phyloP scores from a whole-genome alignment of 140 eudicot genomes.

The Stevia rebaudiana region DNA sequence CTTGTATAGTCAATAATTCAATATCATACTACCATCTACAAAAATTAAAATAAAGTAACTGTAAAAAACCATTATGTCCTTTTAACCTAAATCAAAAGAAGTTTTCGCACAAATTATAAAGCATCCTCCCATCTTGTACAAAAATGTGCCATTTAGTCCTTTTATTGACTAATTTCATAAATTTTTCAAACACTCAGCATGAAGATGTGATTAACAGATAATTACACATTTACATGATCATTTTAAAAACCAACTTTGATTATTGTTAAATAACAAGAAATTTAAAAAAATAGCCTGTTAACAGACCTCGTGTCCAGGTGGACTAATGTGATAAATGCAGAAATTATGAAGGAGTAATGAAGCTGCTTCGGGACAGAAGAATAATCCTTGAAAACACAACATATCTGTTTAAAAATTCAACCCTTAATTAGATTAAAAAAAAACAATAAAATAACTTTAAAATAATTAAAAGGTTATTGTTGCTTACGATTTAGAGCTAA shows the following conservation, averaged over 20 bases:
- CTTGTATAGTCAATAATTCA: background rate
- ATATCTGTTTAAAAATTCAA: constrained; percentile 41
- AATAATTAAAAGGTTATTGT: background rate
- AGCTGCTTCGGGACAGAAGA: constrained; percentile 98
- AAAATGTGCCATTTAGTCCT: background rate
- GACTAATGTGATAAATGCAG: constrained; percentile 96
- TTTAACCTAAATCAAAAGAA: background rate
- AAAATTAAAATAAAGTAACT: background rate
- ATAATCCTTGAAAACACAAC: constrained; percentile 97
- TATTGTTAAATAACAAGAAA: constrained; percentile 2
- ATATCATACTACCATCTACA: background rate
- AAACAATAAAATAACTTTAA: background rate
- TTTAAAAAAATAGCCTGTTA: constrained; percentile 17
- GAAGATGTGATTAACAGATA: background rate
- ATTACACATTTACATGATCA: background rate
- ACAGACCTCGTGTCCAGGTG: constrained; percentile 99
- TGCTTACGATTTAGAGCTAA: constrained; percentile 91
- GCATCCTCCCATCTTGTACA: background rate
- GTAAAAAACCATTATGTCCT: background rate
- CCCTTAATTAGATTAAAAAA: constrained; percentile 3
- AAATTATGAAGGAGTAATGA: constrained; percentile 88
- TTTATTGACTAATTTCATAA: background rate
- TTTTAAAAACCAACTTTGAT: background rate
- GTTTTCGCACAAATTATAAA: background rate
- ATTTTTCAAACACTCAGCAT: background rate